Conservation (phyloP, 257 asterid genomes). For the Solanum commersonii region DNA sequence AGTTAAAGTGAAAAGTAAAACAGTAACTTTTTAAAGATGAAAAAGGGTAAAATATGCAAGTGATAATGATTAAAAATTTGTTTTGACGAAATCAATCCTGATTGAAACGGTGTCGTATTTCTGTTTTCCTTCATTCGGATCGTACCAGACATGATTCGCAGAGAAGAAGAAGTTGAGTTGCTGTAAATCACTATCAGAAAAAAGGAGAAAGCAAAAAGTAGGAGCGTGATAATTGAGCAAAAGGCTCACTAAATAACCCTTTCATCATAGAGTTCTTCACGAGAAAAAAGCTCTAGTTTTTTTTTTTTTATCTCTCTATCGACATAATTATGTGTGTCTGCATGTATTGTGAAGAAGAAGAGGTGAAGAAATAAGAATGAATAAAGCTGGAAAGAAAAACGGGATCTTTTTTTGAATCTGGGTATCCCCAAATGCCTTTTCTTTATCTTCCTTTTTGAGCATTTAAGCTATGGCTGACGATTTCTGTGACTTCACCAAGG, state of each 20-base stretch:
- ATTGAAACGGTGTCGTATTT: neutral
- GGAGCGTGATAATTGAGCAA: neutral
- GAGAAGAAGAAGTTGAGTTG: neutral
- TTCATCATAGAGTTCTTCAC: constrained; percentile 14
- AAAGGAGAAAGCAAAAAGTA: neutral
- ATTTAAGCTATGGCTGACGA: constrained; percentile 62
- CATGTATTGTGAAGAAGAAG: constrained; percentile 1
- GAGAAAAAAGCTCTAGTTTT: constrained; percentile 14
- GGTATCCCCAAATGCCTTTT: constrained; percentile 19
- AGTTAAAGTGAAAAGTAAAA: neutral
- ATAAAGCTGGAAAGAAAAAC: constrained; percentile 35
- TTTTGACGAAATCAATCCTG: neutral
- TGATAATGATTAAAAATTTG: neutral
- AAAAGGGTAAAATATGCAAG: neutral
- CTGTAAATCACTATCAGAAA: constrained; percentile 21
- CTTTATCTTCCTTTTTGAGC: constrained; percentile 11
- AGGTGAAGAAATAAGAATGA: constrained; percentile 13
- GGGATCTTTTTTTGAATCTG: constrained; percentile 28
- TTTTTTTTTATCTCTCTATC: neutral
- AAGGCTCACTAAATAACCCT: neutral
- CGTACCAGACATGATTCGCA: neutral
- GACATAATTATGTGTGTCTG: constrained; percentile 5
- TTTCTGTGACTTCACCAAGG: constrained; percentile 59
- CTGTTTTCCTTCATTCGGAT: neutral
- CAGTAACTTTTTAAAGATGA: neutral